Evolutionary conservation across 345 rosid genomes (phyloP), one percentile per base, ranked within the genome.

Genomic region (Microcos paniculata): DNA sequence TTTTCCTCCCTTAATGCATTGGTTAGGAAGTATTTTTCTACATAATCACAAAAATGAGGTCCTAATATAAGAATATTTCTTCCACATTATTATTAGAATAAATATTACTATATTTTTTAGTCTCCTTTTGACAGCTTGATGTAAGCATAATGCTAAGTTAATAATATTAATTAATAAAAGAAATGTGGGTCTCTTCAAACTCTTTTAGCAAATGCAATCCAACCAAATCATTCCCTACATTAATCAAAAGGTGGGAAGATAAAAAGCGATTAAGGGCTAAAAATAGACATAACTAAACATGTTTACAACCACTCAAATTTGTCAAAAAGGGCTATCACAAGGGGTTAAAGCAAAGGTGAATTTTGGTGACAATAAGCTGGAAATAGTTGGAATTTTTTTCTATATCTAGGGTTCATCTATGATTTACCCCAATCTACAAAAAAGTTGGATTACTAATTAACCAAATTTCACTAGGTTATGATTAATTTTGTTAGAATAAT

Each of bases 21-120:
- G 68, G 82, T 70, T 75, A 31, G 70, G 61, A 58, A 67, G 40
- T 56, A 8, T 73, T 61, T 13, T 61, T 24, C 59, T 14, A 35
- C 40, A 42, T 53, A 73, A 59, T 76, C 62, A 49, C 73, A 58
- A 55, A 40, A 53, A 28, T n/a, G n/a, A 30, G 5, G 52, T 68
- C 30, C 74, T 8, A 55, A 19, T 18, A n/a, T 24, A 42, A 1
- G 16, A n/a, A 14, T 13, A 70, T 48, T 24, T 28, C 45, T 40
- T 40, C 51, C 74, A 52, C 43, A 12, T 62, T 57, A 31, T 56
- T 49, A 43, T 48, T 43, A 73, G 64, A 30, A 58, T 65, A 56
- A 59, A 8, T 24, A 14, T n/a, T n/a, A n/a, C n/a, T 59, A 57
- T 57, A 49, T 38, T 30, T 6, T 45, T 21, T 42, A 11, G 9